Base-by-base conservation (phyloP, 1,284 basidiomycete genomes). In the Athelia sp. region DNA sequence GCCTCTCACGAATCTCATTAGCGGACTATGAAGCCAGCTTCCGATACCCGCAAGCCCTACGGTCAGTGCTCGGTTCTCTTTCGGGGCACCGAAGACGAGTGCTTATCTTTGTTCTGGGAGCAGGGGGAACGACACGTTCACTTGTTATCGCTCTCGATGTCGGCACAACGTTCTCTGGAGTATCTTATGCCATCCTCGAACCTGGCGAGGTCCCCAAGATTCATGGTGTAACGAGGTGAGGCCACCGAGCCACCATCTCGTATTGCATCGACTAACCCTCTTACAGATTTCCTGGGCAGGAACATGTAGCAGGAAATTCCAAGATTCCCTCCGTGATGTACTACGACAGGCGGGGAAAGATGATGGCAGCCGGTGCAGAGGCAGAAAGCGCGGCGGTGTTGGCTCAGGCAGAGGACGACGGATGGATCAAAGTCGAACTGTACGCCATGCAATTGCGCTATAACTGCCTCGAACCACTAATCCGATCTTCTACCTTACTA, bases 261-360 rank as follows among this genome's bases (percentile, higher is more conserved):
- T 45, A 40, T 50, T 46, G 43, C 36, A 44, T 43, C n/a, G 51
- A 46, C 51, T 49, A 51, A 53, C 24, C 54, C 52, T 50, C 47
- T 45, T 51, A 32, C 52, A 87, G 86, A 54, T 89, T 87, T 53
- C 86, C 85, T 8, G 86, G 86, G 18, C 87, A 90, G 65, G 86
- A 89, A 66, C 83, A 89, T 73, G 83, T 86, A 47, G 85, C 81
- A n/a, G 87, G 87, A 44, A 88, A 87, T 63, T 81, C 83, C 50
- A 90, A 90, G 69, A 88, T 90, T 58, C 86, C 87, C 42, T 81
- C 87, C 21, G 65, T 86, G 22, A 74, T 88, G 63, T 87, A 81
- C 62, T 89, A 89, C 56, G 82, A 88, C 59, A 69, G 65, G 53
- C 58, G 71, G 43, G 85, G 85, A 11, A 70, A 66, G 52, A 73